Conservation (phyloP, 2,329 filamentous ascomycete species). For the Arthroderma sp. region DNA sequence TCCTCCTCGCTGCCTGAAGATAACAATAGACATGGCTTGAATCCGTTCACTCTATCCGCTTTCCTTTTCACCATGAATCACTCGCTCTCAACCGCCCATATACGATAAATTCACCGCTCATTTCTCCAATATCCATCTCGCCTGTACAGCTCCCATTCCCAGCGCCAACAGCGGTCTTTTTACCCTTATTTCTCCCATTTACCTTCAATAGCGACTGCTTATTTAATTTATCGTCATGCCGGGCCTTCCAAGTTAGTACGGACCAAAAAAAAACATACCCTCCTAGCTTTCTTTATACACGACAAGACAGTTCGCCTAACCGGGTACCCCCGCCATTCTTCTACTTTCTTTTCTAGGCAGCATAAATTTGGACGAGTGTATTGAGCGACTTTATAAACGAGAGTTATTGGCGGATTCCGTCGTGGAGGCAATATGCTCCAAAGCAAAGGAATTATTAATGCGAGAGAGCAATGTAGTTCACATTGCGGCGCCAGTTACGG, state of each 20-base stretch:
- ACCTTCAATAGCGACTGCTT: background rate
- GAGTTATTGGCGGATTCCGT: conserved; percentile 94
- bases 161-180: no score
- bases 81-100: no score
- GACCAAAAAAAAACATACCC: background rate
- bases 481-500: conserved; percentile 86
- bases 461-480: conserved; percentile 99
- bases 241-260: conserved; percentile 9
- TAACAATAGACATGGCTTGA: no score
- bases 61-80: no score
- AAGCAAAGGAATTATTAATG: conserved; percentile 97
- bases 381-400: conserved; percentile 90
- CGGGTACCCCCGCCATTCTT: background rate
- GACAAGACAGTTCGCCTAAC: no score
- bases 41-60: no score
- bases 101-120: no score
- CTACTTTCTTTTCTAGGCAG: conserved; percentile 48
- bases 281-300: no score
- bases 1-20: no score
- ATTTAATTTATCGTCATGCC: conserved; percentile 6
- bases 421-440: conserved; percentile 97
- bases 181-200: background rate
- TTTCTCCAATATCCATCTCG: no score
- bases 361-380: conserved; percentile 97
- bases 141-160: no score